A percentile compares a stretch with the other conserved stretches of the same genome.
These are phyloP conservation scores for Candida insectorum DNA, from an alignment of 805 yeast genomes.

Conservation along the genomic window DNA sequence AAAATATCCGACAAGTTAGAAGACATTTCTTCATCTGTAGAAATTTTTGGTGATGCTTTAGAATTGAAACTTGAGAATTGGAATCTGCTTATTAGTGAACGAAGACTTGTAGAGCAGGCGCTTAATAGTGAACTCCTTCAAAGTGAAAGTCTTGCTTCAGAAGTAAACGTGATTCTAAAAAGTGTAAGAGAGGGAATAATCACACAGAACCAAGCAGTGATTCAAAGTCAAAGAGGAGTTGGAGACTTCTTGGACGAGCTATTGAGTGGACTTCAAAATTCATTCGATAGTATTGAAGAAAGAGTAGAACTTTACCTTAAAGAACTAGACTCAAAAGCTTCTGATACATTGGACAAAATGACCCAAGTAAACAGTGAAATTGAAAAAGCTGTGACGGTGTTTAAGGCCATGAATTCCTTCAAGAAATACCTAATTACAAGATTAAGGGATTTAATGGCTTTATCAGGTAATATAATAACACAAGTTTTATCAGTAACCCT, in stretches of 20 bases:
- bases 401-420: too few species aligned
- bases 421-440: too few species aligned
- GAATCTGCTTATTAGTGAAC: too few species aligned
- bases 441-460: too few species aligned
- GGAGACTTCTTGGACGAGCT: slow-evolving; percentile 5
- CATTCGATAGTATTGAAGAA: slow-evolving; percentile 6
- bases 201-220: slow-evolving; percentile 1
- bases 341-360: slow-evolving; percentile 7
- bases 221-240: background rate
- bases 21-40: background rate
- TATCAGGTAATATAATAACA: too few species aligned
- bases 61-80: too few species aligned
- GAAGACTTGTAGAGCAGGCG: background rate
- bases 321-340: slow-evolving; percentile 8
- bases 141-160: slow-evolving; percentile 2
- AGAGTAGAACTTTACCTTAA: slow-evolving; percentile 7
- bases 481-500: too few species aligned
- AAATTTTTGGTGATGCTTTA: background rate
- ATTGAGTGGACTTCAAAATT: slow-evolving; percentile 3
- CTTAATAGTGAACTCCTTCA: background rate
- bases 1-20: background rate
- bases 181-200: slow-evolving; percentile 4
- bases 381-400: too few species aligned
- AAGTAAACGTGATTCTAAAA: slow-evolving; percentile 2
- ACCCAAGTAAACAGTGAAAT: slow-evolving; percentile 8